A percentile compares a stretch with the other conserved stretches of the same genome.
Evolutionary conservation across 2,329 filamentous ascomycete genomes (phyloP).

Genomic region (Fusarium sp.): DNA sequence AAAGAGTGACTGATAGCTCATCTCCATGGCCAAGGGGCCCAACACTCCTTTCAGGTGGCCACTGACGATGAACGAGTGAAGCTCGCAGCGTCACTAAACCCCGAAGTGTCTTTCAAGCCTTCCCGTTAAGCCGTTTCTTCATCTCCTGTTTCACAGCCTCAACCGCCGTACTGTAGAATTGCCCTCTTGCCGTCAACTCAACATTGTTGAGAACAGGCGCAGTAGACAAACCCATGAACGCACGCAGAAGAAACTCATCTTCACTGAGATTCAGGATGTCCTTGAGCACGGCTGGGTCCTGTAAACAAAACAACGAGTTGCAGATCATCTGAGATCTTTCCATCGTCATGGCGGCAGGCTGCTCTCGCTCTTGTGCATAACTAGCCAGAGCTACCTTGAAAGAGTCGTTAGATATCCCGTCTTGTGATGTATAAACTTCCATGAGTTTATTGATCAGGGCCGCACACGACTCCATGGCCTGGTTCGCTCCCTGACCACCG

Average conservation of each 20-base stretch:
- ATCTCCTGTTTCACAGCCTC: background rate
- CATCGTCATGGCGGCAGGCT: background rate
- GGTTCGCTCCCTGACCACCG: slow-evolving; percentile 10
- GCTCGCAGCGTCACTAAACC: too few relatives aligned
- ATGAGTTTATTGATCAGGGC: slow-evolving; percentile 3
- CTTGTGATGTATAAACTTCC: background rate
- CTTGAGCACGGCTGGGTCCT: background rate
- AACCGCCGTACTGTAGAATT: background rate
- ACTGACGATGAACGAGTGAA: too few relatives aligned
- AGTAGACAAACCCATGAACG: slow-evolving; percentile 3
- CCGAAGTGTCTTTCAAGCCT: background rate
- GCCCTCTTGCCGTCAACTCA: background rate
- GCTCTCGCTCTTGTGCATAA: slow-evolving; percentile 5
- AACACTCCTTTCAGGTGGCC: too few relatives aligned
- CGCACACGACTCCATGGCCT: slow-evolving; percentile 1
- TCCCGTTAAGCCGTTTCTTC: background rate
- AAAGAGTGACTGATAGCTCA: background rate
- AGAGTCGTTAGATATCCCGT: background rate
- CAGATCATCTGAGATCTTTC: slow-evolving; percentile 8
- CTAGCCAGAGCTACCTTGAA: background rate
- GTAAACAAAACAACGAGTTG: background rate
- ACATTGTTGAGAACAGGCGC: background rate
- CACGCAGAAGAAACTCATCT: slow-evolving; percentile 2
- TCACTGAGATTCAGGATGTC: slow-evolving; percentile 1
- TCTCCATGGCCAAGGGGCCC: background rate